Evolutionary conservation across 139 green algal species (phyloP).

Genomic region (Trebouxia sp.): DNA sequence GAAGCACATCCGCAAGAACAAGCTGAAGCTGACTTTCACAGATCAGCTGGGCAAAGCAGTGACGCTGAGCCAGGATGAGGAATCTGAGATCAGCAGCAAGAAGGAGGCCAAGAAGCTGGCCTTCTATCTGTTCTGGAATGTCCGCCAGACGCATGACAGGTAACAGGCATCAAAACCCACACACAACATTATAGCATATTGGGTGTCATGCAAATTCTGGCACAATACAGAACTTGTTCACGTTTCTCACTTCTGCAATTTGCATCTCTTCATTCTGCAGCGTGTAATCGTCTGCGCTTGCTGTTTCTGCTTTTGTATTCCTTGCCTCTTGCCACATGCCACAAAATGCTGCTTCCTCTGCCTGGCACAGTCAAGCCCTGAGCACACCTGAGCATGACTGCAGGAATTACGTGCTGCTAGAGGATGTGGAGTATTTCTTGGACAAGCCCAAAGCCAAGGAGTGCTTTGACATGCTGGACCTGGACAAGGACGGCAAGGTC

Average conservation of each 20-base stretch:
- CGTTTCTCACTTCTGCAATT: no score
- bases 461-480: constrained; percentile 55
- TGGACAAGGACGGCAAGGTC: constrained; percentile 41
- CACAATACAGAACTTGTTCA: no score
- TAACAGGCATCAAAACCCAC: neutral
- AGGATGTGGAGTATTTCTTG: constrained; percentile 59
- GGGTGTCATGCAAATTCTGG: neutral
- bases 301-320: no score
- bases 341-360: neutral
- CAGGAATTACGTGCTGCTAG: constrained; percentile 42
- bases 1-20: constrained; percentile 68
- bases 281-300: no score
- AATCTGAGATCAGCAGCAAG: constrained; percentile 45
- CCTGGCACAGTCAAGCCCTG: neutral
- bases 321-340: no score
- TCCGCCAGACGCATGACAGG: constrained; percentile 31
- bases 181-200: neutral
- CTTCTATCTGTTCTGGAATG: constrained; percentile 52
- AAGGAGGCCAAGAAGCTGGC: constrained; percentile 66
- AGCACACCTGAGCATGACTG: neutral
- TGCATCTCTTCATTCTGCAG: neutral
- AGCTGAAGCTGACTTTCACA: constrained; percentile 56
- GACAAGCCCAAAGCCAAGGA: constrained; percentile 40
- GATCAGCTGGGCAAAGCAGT: constrained; percentile 51
- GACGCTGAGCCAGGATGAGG: constrained; percentile 13